These are phyloP conservation scores for Rhodotorula sp. DNA, from an alignment of 1,284 basidiomycete genomes.

Conservation along the genomic window DNA sequence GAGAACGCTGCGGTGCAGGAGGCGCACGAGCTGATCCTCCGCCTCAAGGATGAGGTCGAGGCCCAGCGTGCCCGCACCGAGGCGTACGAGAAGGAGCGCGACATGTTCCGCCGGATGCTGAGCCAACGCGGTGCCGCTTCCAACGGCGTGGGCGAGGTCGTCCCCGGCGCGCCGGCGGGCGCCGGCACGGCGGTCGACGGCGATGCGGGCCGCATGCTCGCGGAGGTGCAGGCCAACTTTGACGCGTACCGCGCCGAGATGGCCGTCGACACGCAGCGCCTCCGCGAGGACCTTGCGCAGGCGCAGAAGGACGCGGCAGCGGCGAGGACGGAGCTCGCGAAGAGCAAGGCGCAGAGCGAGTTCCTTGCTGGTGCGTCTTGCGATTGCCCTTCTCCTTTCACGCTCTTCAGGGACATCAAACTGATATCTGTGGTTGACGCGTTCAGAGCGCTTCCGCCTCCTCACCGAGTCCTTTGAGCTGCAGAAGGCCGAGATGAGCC, in stretches of 20 bases:
- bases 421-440: slow-evolving; percentile 1
- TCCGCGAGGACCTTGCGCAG: slow-evolving; percentile 67
- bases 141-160: not conserved
- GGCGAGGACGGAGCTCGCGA: slow-evolving; percentile 69
- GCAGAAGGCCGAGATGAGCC: slow-evolving; percentile 50
- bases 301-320: slow-evolving; percentile 69
- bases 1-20: slow-evolving; percentile 79
- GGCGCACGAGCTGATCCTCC: slow-evolving; percentile 80
- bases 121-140: slow-evolving; percentile 38
- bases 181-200: slow-evolving; percentile 43
- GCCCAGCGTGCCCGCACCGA: slow-evolving; percentile 70
- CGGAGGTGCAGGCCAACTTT: slow-evolving; percentile 71
- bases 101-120: slow-evolving; percentile 77
- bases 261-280: slow-evolving; percentile 64
- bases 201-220: slow-evolving; percentile 53
- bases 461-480: slow-evolving; percentile 50
- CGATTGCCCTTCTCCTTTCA: slow-evolving; percentile 39
- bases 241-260: slow-evolving; percentile 78
- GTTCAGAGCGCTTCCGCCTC: slow-evolving; percentile 51
- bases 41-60: slow-evolving; percentile 73
- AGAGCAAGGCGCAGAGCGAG: slow-evolving; percentile 75
- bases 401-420: slow-evolving; percentile 41
- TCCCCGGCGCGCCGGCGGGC: slow-evolving; percentile 52
- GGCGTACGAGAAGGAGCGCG: slow-evolving; percentile 81
- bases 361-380: slow-evolving; percentile 57